Percentiles rank a stretch among this genome's conserved stretches.
Conservation (phyloP, 2,329 filamentous ascomycete species). For the Cladosporium phlei region DNA sequence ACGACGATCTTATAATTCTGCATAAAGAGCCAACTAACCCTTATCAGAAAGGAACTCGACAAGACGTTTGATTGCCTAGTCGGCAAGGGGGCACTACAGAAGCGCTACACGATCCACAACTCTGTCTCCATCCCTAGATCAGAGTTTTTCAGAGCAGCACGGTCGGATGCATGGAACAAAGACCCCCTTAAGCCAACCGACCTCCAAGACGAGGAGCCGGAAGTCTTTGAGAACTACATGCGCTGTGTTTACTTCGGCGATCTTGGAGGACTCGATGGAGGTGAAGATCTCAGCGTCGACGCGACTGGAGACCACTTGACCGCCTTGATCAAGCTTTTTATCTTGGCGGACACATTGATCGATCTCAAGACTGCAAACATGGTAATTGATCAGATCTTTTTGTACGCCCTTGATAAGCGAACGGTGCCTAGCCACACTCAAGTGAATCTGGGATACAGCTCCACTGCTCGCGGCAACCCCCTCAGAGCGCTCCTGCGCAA, state of each 20-base stretch:
- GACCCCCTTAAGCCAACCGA: not conserved
- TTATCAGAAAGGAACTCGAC: not conserved
- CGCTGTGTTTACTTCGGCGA: not conserved
- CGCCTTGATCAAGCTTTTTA: constrained; percentile 1
- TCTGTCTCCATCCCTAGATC: not conserved
- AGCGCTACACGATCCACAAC: not conserved
- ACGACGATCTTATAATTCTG: too few species aligned
- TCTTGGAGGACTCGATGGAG: too few species aligned
- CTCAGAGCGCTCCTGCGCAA: too few species aligned
- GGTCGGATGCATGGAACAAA: not conserved
- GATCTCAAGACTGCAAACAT: constrained; percentile 1
- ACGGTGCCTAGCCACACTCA: too few species aligned
- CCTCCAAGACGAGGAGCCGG: not conserved
- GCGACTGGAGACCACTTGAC: not conserved
- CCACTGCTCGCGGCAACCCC: too few species aligned
- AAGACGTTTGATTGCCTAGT: not conserved
- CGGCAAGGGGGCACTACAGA: not conserved
- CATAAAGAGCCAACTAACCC: not conserved
- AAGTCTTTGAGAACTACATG: not conserved
- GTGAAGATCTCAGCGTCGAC: not conserved
- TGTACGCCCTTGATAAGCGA: too few species aligned
- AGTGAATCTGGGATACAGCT: too few species aligned
- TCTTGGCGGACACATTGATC: constrained; percentile 11
- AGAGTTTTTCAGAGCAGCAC: not conserved
- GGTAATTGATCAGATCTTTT: not conserved